phyloP scores from a whole-genome alignment of 352 stramenopile species.

The Phytophthora idaei region DNA sequence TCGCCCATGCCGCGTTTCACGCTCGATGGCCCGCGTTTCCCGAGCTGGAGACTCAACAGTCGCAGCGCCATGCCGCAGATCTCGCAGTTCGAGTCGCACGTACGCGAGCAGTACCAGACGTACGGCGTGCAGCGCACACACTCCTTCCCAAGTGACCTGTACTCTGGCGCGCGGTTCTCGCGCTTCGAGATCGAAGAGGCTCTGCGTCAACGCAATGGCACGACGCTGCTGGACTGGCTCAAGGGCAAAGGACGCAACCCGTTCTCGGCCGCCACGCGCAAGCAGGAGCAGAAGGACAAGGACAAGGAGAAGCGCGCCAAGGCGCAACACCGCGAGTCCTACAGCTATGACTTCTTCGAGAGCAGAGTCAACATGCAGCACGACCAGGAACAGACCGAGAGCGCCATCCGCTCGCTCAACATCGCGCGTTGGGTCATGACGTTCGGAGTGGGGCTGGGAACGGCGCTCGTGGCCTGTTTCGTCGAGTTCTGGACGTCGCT shows the following conservation, averaged over 20 bases:
- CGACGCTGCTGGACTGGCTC: slow-evolving; percentile 75
- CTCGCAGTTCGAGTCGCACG: slow-evolving; percentile 20
- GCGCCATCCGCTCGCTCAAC: slow-evolving; percentile 77
- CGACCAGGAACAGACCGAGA: slow-evolving; percentile 84
- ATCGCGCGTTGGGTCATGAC: slow-evolving; percentile 96
- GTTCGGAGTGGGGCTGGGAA: slow-evolving; percentile 93
- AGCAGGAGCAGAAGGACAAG: slow-evolving; percentile 45
- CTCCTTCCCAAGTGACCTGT: slow-evolving; percentile 80
- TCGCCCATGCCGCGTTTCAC: slow-evolving; percentile 38
- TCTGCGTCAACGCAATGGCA: slow-evolving; percentile 64
- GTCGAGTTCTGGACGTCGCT: slow-evolving; percentile 92
- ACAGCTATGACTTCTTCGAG: slow-evolving; percentile 90
- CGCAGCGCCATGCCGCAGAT: slow-evolving; percentile 14
- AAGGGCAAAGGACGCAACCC: slow-evolving; percentile 46
- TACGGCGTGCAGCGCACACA: slow-evolving; percentile 76
- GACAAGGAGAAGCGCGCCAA: slow-evolving; percentile 82
- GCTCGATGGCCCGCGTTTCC: slow-evolving; percentile 17
- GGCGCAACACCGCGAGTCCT: slow-evolving; percentile 87
- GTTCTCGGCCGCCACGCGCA: slow-evolving; percentile 33
- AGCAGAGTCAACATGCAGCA: slow-evolving; percentile 86
- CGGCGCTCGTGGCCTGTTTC: slow-evolving; percentile 92
- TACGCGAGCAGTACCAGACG: slow-evolving; percentile 23
- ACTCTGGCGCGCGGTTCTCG: slow-evolving; percentile 71
- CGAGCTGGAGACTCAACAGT: slow-evolving; percentile 14
- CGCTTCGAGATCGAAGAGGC: slow-evolving; percentile 84